A percentile compares a stretch with the other conserved stretches of the same genome.
phyloP scores from a whole-genome alignment of 169 alveolate genomes.

The Cryptosporidium sp. region DNA sequence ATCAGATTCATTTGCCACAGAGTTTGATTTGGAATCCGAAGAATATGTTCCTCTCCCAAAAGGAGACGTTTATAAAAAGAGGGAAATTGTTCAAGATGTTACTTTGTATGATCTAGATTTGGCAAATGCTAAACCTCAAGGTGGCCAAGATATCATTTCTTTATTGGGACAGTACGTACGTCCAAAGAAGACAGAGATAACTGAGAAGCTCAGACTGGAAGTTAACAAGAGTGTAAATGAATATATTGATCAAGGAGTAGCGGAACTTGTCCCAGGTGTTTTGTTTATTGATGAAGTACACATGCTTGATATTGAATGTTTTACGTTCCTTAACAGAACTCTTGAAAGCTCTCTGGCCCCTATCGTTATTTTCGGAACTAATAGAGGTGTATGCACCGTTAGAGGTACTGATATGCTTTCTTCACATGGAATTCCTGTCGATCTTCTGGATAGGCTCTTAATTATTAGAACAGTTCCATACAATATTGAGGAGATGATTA shows the following conservation, averaged over 20 bases:
- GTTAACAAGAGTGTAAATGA: constrained; percentile 98
- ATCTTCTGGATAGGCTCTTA: constrained; percentile 97
- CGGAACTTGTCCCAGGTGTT: constrained; percentile 99
- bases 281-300: constrained; percentile 99
- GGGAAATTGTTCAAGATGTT: constrained; percentile 98
- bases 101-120: constrained; percentile 99
- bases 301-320: constrained; percentile 99
- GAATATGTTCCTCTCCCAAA: constrained; percentile 99
- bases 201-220: constrained; percentile 98
- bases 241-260: constrained; percentile 97
- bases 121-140: constrained; percentile 99
- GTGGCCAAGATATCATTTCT: constrained; percentile 97
- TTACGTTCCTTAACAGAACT: constrained; percentile 98
- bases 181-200: constrained; percentile 99
- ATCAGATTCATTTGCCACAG: constrained; percentile 97
- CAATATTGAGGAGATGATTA: constrained; percentile 90
- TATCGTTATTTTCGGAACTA: constrained; percentile 98
- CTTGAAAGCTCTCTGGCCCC: constrained; percentile 98
- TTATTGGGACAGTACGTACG: constrained; percentile 95
- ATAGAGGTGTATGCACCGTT: constrained; percentile 96
- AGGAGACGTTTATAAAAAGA: constrained; percentile 99
- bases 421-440: constrained; percentile 99
- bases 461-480: constrained; percentile 98
- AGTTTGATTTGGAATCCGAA: constrained; percentile 99
- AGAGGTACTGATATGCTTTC: constrained; percentile 98